A percentile compares a stretch with the other conserved stretches of the same genome.
Conservation (phyloP, 1,139 yeast genomes). For the Geotrichum europaeum region DNA sequence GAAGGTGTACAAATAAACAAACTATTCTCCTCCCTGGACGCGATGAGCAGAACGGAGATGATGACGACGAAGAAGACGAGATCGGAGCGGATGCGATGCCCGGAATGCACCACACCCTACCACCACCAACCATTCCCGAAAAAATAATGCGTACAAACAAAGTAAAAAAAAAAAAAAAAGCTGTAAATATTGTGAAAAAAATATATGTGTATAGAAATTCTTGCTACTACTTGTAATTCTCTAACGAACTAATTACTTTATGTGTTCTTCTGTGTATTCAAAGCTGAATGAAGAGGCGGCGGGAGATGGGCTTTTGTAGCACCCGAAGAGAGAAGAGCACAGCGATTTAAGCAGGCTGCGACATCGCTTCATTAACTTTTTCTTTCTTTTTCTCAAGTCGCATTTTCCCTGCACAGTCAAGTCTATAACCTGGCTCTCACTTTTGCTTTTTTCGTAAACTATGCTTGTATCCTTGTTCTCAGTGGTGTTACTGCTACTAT, state of each 20-base stretch:
- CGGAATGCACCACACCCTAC: neutral
- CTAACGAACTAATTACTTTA: neutral
- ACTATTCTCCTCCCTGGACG: neutral
- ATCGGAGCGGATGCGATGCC: neutral
- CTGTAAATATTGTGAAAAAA: neutral
- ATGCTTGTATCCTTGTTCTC: neutral
- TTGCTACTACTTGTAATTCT: neutral
- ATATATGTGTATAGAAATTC: neutral
- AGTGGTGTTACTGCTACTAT: neutral
- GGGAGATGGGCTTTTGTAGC: neutral
- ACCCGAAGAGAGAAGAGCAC: neutral
- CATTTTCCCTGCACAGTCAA: neutral
- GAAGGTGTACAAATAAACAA: constrained; percentile 12
- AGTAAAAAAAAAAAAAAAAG: constrained; percentile 1
- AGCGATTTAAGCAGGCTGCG: neutral
- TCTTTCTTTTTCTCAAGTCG: neutral
- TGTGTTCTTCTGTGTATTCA: neutral
- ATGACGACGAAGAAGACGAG: neutral
- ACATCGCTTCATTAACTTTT: neutral
- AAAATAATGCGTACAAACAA: neutral
- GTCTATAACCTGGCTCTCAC: neutral
- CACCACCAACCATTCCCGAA: neutral
- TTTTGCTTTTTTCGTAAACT: neutral
- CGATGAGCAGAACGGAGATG: neutral
- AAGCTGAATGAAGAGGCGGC: neutral